Percentiles rank a stretch among this genome's conserved stretches.
These are phyloP conservation scores for Endothia cerciana DNA, from an alignment of 2,329 filamentous ascomycete genomes.

Conservation along the genomic window DNA sequence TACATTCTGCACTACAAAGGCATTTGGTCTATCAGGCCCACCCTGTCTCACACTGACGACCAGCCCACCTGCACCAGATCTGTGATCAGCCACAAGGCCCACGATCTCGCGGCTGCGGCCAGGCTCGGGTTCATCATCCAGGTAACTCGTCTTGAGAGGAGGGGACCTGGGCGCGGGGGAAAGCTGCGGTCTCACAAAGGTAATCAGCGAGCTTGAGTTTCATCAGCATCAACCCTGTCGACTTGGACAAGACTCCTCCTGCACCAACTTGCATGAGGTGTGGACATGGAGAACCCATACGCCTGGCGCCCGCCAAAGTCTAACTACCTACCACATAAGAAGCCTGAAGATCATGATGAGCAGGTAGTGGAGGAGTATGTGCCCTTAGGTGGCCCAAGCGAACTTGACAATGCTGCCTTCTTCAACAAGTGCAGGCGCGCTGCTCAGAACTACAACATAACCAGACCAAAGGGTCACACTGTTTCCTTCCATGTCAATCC, in stretches of 20 bases:
- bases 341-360: constrained; percentile 48
- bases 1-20: neutral
- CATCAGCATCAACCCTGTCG: neutral
- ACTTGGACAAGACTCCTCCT: neutral
- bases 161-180: neutral
- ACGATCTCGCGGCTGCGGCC: no score
- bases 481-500: constrained; percentile 97
- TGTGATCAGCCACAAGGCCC: neutral
- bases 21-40: neutral
- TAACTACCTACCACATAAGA: constrained; percentile 62
- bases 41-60: neutral
- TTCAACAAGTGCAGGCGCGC: constrained; percentile 61
- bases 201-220: neutral
- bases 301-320: constrained; percentile 59
- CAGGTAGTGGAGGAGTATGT: constrained; percentile 56
- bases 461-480: constrained; percentile 80
- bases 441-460: constrained; percentile 69
- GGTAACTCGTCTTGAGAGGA: neutral
- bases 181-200: neutral
- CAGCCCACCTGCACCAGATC: neutral
- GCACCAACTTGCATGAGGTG: constrained; percentile 1
- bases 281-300: constrained; percentile 45
- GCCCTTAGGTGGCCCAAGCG: constrained; percentile 54
- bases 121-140: no score
- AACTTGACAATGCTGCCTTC: constrained; percentile 60